Evolutionary conservation across 1,284 basidiomycete species (phyloP), one percentile per base, ranked within the genome.

Genomic region (Anthracocystis panici-leucophaei): DNA sequence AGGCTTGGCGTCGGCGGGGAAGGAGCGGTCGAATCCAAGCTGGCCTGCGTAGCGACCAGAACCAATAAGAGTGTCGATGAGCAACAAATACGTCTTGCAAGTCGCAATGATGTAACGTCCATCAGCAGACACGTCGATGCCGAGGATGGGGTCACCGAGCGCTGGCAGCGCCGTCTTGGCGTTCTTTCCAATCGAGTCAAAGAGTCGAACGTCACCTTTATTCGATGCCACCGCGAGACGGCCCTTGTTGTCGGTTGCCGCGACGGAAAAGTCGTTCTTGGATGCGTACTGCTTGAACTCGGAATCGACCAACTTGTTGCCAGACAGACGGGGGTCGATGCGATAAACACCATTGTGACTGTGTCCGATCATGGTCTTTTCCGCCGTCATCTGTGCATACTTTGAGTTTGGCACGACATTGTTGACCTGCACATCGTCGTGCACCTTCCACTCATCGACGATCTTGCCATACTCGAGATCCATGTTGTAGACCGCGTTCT

Each of bases 101-200:
- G 97, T 99, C 8, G 95, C 97, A 33, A 99, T 92, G 64, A 99
- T 90, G 89, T 92, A 99, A 58, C 95, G 91, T 40, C 97, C 97
- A 85, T 94, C 91, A 18, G 93, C 91, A 3, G 95, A 95, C 9
- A 95, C 94, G 86, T 99, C 97, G 53, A 99, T 90, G 33, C 96
- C 96, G 55, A 94, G 86, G 82, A 99, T 97, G 45, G 96, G 94
- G 86, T 97, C 95, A 29, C 97, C 95, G 29, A 98, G 89, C 35
- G 95, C 93, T 27, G 96, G 94, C 51, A 99, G 87, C n/a, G 95
- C 94, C 21, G 97, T 99, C 90, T 99, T 99, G 38, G 97, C 97
- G 81, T 95, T 99, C 90, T 98, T 99, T 51, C 97, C 97, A 77
- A 99, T 93, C 57, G 91, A 89, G 85, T 99, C 97, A 81, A 96